These are phyloP conservation scores for Amylocystis lapponica DNA, from an alignment of 768 basidiomycete genomes.

Conservation along the genomic window DNA sequence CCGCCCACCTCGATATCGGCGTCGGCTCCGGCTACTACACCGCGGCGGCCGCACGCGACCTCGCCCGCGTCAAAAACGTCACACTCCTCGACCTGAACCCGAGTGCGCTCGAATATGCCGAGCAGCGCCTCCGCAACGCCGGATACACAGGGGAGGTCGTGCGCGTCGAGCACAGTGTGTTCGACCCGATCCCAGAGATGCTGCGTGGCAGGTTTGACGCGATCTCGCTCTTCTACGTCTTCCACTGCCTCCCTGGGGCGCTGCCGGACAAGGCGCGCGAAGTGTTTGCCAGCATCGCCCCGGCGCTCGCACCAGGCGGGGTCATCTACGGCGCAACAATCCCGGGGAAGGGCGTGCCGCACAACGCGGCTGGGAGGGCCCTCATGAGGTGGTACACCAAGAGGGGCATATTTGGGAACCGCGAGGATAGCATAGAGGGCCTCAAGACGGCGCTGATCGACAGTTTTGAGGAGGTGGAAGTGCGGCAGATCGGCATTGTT, in stretches of 20 bases:
- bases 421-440: constrained; percentile 2
- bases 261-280: constrained; percentile 11
- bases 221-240: constrained; percentile 14
- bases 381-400: constrained; percentile 9
- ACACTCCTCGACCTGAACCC: constrained; percentile 11
- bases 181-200: constrained; percentile 8
- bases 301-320: constrained; percentile 6
- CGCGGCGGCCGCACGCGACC: neutral
- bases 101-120: constrained; percentile 7
- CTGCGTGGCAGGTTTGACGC: constrained; percentile 8
- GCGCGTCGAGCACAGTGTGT: constrained; percentile 8
- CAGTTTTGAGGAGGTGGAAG: constrained; percentile 12
- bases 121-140: neutral
- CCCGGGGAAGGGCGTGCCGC: constrained; percentile 7
- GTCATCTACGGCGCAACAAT: constrained; percentile 14
- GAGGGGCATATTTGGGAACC: constrained; percentile 11
- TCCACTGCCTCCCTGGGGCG: constrained; percentile 13
- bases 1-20: constrained; percentile 13
- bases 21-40: constrained; percentile 15
- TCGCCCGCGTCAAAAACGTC: constrained; percentile 5
- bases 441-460: constrained; percentile 6
- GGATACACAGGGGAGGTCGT: constrained; percentile 9
- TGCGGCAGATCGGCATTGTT: constrained; percentile 8
- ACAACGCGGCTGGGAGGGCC: constrained; percentile 6
- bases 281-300: constrained; percentile 3